Base-by-base conservation (phyloP, 2,329 filamentous ascomycete species). In the Fusarium circinatum region DNA sequence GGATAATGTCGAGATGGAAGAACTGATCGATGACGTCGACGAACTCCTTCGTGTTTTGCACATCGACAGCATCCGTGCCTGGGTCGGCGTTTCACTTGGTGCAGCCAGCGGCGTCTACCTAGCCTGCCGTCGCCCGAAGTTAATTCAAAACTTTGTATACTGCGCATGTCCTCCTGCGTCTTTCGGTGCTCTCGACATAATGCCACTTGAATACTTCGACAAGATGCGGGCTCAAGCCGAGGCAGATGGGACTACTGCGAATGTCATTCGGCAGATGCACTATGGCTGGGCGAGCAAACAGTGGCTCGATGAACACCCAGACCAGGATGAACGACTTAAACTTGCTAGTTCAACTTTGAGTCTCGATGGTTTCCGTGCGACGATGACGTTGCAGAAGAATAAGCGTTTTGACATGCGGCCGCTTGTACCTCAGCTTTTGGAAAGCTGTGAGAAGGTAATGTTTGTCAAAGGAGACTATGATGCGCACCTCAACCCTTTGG, bases 231-330 rank as follows among this genome's bases (percentile, higher is more conserved):
- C 45, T 0, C 36, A 49, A 15, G 62, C 49, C 17, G 62, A 66
- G 8, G 32, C 30, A 9, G 64, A 67, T 28, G 49, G 44, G 4
- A 59, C 62, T 4, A 51, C 62, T 7, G 44, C 49, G 1, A 59
- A 51, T 5, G 49, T 36, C 3, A 66, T 66, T 9, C 62, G 64
- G 0, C 64, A 66, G 8, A 66, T 67, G 49, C 49, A 67, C 32
- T 59, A 66, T 3, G 62, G 62, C 10, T 66, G 64, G 49, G 64
- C 64, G 30, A 67, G 62, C 6, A 66, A 59, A n/a, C 49, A 60
- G 10, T 67, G 62, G 64, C 62, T 67, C 0, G 32, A 66, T 1
- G 8, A 28, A 1, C 45, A 67, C 1, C 64, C 49, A 0, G 32
- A 60, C 13, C 36, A 66, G 9, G 49, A 66, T n/a, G 49, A 38